Conservation (phyloP, 352 stramenopile genomes). For the Phytopythium delawarense region DNA sequence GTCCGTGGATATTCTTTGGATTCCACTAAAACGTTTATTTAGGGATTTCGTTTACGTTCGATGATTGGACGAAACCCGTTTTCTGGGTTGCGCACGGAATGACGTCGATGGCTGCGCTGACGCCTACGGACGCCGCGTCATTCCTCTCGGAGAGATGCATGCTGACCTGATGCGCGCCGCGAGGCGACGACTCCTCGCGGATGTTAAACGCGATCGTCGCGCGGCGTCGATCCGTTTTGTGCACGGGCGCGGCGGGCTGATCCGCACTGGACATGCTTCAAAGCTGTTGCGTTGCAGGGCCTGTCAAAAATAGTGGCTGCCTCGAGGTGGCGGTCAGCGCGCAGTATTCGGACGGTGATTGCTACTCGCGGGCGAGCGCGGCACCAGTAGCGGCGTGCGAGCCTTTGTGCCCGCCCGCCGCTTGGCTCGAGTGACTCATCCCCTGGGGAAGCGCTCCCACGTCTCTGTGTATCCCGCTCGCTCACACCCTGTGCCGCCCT, state of each 20-base stretch:
- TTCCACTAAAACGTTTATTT: neutral
- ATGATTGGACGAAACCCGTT: no score
- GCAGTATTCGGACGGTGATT: neutral
- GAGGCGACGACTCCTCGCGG: neutral
- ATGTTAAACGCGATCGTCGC: neutral
- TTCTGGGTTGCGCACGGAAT: neutral
- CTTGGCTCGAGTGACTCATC: neutral
- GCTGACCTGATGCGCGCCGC: neutral
- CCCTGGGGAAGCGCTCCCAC: neutral
- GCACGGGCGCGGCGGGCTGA: neutral
- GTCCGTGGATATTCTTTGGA: no score
- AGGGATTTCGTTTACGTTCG: neutral
- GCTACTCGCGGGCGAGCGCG: neutral
- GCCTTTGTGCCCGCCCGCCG: neutral
- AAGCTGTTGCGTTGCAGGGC: no score
- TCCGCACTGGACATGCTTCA: no score
- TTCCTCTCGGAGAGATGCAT: neutral
- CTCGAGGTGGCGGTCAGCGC: neutral
- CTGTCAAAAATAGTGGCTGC: neutral
- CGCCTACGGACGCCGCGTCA: neutral
- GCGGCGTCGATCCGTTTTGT: neutral
- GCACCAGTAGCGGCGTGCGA: neutral
- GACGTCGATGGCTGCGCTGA: slow-evolving; percentile 1
- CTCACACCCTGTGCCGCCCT: no score
- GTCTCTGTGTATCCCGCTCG: no score